Conservation (phyloP, 176 grass and related monocot species). For the Oryza punctata region DNA sequence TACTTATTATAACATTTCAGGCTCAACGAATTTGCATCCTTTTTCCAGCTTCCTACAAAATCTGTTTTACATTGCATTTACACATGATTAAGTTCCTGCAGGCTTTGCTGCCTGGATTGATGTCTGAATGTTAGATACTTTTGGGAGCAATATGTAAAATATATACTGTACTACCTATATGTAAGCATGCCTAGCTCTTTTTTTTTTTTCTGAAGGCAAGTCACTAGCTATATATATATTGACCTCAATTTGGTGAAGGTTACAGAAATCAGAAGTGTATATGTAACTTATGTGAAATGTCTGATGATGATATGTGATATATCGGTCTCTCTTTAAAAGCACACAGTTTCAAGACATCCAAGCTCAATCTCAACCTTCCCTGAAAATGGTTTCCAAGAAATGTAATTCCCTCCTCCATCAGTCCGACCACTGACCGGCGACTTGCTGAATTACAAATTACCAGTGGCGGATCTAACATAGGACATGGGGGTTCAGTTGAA, state of each 20-base stretch:
- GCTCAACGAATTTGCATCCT: constrained; percentile 19
- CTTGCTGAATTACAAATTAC: background rate
- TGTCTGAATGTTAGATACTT: background rate
- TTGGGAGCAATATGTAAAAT: background rate
- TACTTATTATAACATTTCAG: background rate
- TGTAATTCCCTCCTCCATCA: background rate
- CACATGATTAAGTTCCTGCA: constrained; percentile 6
- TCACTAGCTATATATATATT: background rate
- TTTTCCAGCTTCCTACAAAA: constrained; percentile 29
- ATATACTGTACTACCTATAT: too few relatives aligned
- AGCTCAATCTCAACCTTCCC: background rate
- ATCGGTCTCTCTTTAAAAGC: background rate
- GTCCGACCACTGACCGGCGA: background rate
- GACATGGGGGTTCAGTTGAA: too few relatives aligned
- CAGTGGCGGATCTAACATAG: too few relatives aligned
- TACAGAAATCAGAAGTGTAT: background rate
- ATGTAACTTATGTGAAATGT: background rate
- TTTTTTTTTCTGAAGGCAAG: background rate
- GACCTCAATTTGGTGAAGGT: background rate
- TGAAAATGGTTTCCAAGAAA: background rate
- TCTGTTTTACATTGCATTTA: background rate
- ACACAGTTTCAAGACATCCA: background rate
- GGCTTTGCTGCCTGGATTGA: background rate
- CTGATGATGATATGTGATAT: background rate
- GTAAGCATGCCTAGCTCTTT: background rate